These are phyloP conservation scores for Hanseniaspora sp. DNA, from an alignment of 1,139 yeast species.

Conservation along the genomic window DNA sequence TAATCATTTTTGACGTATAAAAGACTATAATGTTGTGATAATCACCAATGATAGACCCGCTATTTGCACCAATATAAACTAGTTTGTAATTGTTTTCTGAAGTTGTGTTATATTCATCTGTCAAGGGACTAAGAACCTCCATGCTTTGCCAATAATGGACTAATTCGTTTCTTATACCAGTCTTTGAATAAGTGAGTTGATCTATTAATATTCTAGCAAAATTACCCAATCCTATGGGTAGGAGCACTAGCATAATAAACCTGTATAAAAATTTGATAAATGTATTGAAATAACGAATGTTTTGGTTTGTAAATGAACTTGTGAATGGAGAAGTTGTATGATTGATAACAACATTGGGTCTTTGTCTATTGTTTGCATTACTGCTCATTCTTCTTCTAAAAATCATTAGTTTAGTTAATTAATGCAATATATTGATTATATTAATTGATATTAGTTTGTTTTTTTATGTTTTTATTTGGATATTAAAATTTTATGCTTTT, in stretches of 20 bases:
- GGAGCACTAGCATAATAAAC: constrained; percentile 7
- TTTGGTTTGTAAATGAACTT: background rate
- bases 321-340: background rate
- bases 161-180: constrained; percentile 3
- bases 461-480: too few relatives aligned
- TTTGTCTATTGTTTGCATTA: background rate
- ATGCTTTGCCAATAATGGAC: constrained; percentile 10
- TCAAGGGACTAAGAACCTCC: constrained; percentile 2
- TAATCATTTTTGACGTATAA: constrained; percentile 11
- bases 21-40: constrained; percentile 15
- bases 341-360: background rate
- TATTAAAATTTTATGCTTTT: background rate
- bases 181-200: constrained; percentile 4
- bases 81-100: constrained; percentile 1
- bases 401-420: background rate
- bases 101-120: background rate
- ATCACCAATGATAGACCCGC: constrained; percentile 4
- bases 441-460: too few relatives aligned
- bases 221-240: constrained; percentile 15
- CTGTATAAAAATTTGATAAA: constrained; percentile 1
- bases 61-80: constrained; percentile 5
- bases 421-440: background rate
- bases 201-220: constrained; percentile 11
- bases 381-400: constrained; percentile 1
- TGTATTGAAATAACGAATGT: background rate